Base-by-base conservation (phyloP, 805 yeast genomes). In the Kodamaea neixiangensis region DNA sequence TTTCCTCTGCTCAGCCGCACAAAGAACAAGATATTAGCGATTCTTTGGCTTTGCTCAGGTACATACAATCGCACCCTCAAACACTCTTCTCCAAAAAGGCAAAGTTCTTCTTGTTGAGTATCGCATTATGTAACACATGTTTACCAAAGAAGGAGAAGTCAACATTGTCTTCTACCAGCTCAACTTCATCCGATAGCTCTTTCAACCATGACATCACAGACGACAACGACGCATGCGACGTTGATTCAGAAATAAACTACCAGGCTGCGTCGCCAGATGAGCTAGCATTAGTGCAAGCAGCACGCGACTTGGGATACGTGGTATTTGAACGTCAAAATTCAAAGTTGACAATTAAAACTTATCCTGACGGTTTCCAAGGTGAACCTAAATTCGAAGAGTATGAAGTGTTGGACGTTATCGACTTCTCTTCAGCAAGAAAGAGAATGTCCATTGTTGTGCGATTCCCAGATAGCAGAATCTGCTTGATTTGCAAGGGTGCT, bases 201-300 rank as follows among this genome's bases (percentile, higher is more conserved):
- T 17, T 37, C 20, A 37, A 37, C 21, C n/a, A 37, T 13, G 21
- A 37, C 7, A 37, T 37, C 41, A 37, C 41, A 15, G 41, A 37
- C 4, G 41, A 37, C 17, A 17, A 15, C 6, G n/a, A 11, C 4
- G 21, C 17, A 5, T 51, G 53, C 2, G 59, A 55, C 1, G 58
- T 50, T 19, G 79, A 73, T 40, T 18, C 40, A 7, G 72, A 76
- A 18, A 80, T 91, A 19, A 85, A 82, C 50, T 94, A 94, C 60
- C 97, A 93, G 64, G 89, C 98, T 0, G 84, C 98, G 0, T 92
- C 97, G 0, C 99, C 99, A 0, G 99, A 94, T 69, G 99, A 94
- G 65, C 69, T 92, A 46, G 99, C 99, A 0, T 72, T 94, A 25
- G 93, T 94, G 2, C 82, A 86, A 43, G 99, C 98, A 1, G 99